Base-by-base conservation (phyloP, 345 rosid species). In the Eucalyptus cloeziana region DNA sequence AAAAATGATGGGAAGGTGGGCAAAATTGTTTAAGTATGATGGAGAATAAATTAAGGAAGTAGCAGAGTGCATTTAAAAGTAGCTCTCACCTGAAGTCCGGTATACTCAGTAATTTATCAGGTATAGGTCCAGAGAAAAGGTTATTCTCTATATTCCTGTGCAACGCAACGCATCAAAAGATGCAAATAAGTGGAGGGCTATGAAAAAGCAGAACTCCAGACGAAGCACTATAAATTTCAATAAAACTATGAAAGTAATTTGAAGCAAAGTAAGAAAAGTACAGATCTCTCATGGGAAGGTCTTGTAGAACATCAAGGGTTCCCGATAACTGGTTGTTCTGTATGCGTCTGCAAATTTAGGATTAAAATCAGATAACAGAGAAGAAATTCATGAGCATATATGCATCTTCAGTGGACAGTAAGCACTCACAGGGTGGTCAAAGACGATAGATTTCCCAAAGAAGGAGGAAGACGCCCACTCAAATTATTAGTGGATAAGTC, bases 311-410 rank as follows among this genome's bases (percentile, higher is more conserved):
- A 92, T 95, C 96, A 80, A 98, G 94, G 49, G 96, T 92, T 88
- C 99, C 99, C 7, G 99, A 96, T 81, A 98, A 90, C 88, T 94
- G 96, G 93, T 98, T 98, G 91, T 91, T 92, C 96, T 98, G 99
- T 95, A 97, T 92, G 91, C 56, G 98, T 87, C 99, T 98, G 98
- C 90, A 89, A 90, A 90, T 86, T 67, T 30, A 93, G 89, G 86
- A 89, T 92, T 94, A 89, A 94, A 94, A 90, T 90, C 89, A 56
- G 89, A 13, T 47, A 45, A 5, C 37, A 8, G 85, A 54, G 83
- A 24, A 15, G 87, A 85, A 62, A 87, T 76, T 86, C 43, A 76
- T 47, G 24, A 10, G 49, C 49, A 60, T 58, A 11, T 22, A 88
- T 44, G 62, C 21, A 71, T 88, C 31, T 49, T 69, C 13, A 76